A percentile compares a stretch with the other conserved stretches of the same genome.
These are phyloP conservation scores for Paraconiothyrium brasiliense DNA, from an alignment of 2,329 filamentous ascomycete genomes.

Conservation along the genomic window DNA sequence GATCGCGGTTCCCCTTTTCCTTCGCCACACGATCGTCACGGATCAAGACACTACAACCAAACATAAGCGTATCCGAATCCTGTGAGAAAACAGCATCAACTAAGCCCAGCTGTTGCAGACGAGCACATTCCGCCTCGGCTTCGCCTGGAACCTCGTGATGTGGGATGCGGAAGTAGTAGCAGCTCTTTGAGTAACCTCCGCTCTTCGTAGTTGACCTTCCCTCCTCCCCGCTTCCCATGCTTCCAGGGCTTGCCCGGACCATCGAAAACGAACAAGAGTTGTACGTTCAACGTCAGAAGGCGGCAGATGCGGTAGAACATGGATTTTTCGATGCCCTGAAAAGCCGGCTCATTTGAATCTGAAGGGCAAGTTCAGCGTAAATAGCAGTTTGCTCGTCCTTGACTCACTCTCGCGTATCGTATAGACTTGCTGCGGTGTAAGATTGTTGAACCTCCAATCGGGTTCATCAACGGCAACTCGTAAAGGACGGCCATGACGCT, in stretches of 20 bases:
- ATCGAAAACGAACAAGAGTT: slow-evolving; percentile 65
- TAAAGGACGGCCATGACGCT: slow-evolving; percentile 46
- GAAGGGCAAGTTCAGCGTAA: slow-evolving; percentile 14
- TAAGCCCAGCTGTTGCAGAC: slow-evolving; percentile 54
- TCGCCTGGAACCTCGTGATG: slow-evolving; percentile 58
- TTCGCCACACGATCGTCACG: slow-evolving; percentile 43
- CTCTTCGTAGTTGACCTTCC: slow-evolving; percentile 45
- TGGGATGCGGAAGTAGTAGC: slow-evolving; percentile 54
- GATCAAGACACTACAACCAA: slow-evolving; percentile 57
- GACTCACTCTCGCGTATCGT: slow-evolving; percentile 47
- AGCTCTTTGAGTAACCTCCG: slow-evolving; percentile 47
- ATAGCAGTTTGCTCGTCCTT: neutral
- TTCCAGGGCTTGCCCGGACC: slow-evolving; percentile 57
- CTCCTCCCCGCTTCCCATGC: slow-evolving; percentile 38
- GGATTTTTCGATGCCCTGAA: slow-evolving; percentile 54
- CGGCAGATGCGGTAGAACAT: slow-evolving; percentile 56
- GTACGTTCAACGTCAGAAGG: slow-evolving; percentile 60
- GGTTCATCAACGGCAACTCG: slow-evolving; percentile 56
- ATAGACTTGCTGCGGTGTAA: slow-evolving; percentile 45
- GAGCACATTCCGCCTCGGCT: slow-evolving; percentile 60
- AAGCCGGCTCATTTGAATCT: slow-evolving; percentile 42
- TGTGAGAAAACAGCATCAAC: slow-evolving; percentile 62
- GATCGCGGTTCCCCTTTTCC: slow-evolving; percentile 26
- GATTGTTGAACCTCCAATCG: slow-evolving; percentile 56
- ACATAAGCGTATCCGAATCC: slow-evolving; percentile 59